Percentiles rank a stretch among this genome's conserved stretches.
These are phyloP conservation scores for Rhododendron vialii DNA, from an alignment of 148 eudicot genomes.

Conservation along the genomic window DNA sequence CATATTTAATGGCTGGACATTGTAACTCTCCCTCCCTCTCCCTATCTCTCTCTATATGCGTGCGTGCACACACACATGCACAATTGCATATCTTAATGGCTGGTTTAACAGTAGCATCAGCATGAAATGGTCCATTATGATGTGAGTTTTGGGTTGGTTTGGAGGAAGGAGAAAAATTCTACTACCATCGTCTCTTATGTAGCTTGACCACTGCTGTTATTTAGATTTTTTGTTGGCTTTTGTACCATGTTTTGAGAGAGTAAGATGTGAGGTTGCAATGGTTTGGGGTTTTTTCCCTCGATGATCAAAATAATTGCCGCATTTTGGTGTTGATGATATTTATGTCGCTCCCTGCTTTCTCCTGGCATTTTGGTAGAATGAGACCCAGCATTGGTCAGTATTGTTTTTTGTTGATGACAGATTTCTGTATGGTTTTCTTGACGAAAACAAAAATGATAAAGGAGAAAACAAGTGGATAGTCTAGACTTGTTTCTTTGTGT, in stretches of 20 bases:
- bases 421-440: neutral
- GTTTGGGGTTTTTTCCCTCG: neutral
- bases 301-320: neutral
- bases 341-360: neutral
- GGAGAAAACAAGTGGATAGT: neutral
- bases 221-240: neutral
- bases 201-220: neutral
- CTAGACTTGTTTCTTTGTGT: neutral
- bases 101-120: neutral
- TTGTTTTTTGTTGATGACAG: neutral
- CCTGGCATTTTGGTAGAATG: neutral
- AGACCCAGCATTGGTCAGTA: neutral
- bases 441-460: neutral
- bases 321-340: neutral
- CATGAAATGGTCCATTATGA: neutral
- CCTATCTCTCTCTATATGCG: neutral
- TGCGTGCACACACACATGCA: neutral
- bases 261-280: neutral
- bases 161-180: neutral
- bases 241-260: neutral
- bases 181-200: neutral
- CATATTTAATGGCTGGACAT: neutral
- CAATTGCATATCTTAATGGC: neutral
- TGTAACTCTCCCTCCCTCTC: neutral
- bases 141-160: neutral